These are phyloP conservation scores for Hygrocybe coccinea DNA, from an alignment of 768 basidiomycete genomes.

Conservation along the genomic window DNA sequence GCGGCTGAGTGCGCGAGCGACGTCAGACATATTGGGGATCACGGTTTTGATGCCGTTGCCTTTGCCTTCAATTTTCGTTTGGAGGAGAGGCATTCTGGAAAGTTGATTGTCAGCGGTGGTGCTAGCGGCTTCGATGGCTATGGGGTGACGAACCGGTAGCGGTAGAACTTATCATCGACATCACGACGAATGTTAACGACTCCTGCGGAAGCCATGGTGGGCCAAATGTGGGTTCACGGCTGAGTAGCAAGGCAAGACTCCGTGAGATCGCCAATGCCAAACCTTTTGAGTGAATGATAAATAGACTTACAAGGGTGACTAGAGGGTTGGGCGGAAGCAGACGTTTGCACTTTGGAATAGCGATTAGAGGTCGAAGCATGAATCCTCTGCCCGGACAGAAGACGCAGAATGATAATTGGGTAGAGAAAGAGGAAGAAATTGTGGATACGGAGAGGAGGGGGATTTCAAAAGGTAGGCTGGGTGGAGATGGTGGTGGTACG, in stretches of 20 bases:
- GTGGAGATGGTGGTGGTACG: conserved; percentile 4
- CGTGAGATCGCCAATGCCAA: neutral
- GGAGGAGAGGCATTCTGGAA: conserved; percentile 85
- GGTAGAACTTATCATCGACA: conserved; percentile 95
- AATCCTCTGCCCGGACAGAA: conserved; percentile 78
- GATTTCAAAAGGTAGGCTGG: neutral
- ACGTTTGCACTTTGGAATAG: conserved; percentile 63
- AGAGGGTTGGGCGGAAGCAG: conserved; percentile 45
- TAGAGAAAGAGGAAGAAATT: conserved; percentile 56
- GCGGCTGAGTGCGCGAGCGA: conserved; percentile 90
- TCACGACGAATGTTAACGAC: conserved; percentile 92
- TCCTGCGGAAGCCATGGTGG: conserved; percentile 84
- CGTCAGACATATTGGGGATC: conserved; percentile 96
- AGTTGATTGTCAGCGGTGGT: conserved; percentile 8
- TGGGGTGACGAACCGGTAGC: conserved; percentile 62
- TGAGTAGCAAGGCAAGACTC: conserved; percentile 20
- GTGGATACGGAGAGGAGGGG: conserved; percentile 42
- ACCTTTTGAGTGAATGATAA: neutral
- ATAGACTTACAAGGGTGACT: conserved; percentile 47
- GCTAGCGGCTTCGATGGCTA: neutral
- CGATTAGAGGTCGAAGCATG: conserved; percentile 89
- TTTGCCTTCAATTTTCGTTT: conserved; percentile 96
- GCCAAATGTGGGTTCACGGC: conserved; percentile 53
- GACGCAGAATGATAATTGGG: conserved; percentile 37
- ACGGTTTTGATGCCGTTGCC: conserved; percentile 99